Conservation (phyloP, 2,329 filamentous ascomycete genomes). For the Aplosporella prunicola region DNA sequence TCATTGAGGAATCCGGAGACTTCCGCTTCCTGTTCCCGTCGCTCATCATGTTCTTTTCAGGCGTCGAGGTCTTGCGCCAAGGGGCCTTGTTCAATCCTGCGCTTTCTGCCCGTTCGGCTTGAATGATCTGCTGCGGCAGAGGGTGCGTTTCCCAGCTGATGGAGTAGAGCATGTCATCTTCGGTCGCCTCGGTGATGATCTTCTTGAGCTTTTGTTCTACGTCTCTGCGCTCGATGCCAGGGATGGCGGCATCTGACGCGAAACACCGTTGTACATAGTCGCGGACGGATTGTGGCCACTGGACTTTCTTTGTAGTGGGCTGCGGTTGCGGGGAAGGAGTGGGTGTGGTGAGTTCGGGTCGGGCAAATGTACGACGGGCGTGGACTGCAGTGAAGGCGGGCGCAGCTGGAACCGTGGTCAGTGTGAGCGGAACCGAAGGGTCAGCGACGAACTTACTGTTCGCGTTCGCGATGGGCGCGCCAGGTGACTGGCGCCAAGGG, state of each 20-base stretch:
- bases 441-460: neutral
- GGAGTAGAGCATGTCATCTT: constrained; percentile 58
- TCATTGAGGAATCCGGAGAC: constrained; percentile 47
- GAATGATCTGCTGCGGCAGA: constrained; percentile 75
- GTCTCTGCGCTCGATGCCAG: constrained; percentile 45
- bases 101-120: constrained; percentile 51
- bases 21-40: constrained; percentile 62
- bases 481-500: constrained; percentile 9
- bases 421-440: neutral
- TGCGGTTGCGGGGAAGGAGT: constrained; percentile 14
- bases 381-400: constrained; percentile 25
- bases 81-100: constrained; percentile 27
- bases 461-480: neutral
- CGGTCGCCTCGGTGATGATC: constrained; percentile 74
- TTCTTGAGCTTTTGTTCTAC: constrained; percentile 78
- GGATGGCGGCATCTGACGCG: constrained; percentile 52
- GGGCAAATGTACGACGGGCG: constrained; percentile 32
- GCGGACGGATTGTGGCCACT: constrained; percentile 76
- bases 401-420: neutral
- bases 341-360: constrained; percentile 16
- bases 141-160: constrained; percentile 79
- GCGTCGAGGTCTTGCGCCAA: constrained; percentile 12
- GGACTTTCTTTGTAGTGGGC: constrained; percentile 46
- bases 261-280: constrained; percentile 87
- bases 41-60: constrained; percentile 13